A percentile compares a stretch with the other conserved stretches of the same genome.
These are phyloP conservation scores for Aspergillus caelatus DNA, from an alignment of 2,329 filamentous ascomycete species.

Conservation along the genomic window DNA sequence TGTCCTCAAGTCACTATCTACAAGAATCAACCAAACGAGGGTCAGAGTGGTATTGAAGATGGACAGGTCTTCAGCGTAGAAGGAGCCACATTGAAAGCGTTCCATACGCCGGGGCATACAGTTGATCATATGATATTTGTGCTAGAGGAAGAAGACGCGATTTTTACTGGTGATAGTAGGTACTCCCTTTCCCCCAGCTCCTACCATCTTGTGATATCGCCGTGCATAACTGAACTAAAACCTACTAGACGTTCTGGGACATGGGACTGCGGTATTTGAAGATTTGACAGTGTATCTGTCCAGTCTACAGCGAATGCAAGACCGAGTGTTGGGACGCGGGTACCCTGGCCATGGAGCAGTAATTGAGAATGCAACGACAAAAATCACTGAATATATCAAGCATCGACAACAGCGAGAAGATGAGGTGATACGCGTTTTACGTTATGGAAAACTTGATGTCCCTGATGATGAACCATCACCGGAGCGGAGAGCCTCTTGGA, in stretches of 20 bases:
- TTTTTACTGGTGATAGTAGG: slow-evolving; percentile 81
- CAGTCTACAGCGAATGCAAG: slow-evolving; percentile 70
- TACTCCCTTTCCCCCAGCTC: slow-evolving; percentile 11
- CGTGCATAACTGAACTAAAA: background rate
- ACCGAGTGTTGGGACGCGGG: slow-evolving; percentile 62
- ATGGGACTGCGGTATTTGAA: slow-evolving; percentile 85
- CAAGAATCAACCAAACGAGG: slow-evolving; percentile 63
- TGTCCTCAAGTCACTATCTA: slow-evolving; percentile 67
- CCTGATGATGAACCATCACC: slow-evolving; percentile 37
- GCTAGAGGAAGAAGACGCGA: slow-evolving; percentile 73
- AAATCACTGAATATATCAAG: slow-evolving; percentile 78
- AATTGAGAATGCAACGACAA: slow-evolving; percentile 70
- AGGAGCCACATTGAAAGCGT: slow-evolving; percentile 64
- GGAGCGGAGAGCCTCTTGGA: slow-evolving; percentile 55
- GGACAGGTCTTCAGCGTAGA: slow-evolving; percentile 58
- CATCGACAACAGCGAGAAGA: slow-evolving; percentile 80
- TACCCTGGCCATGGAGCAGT: slow-evolving; percentile 89
- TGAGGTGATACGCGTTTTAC: slow-evolving; percentile 71
- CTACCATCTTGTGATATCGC: background rate
- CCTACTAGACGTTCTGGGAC: slow-evolving; percentile 69
- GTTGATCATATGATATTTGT: slow-evolving; percentile 80
- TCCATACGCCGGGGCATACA: slow-evolving; percentile 75
- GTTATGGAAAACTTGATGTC: slow-evolving; percentile 42
- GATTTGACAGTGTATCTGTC: slow-evolving; percentile 69
- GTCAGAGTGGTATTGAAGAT: slow-evolving; percentile 59